Conservation (phyloP, 75 land plant genomes). For the Azolla pinnata region DNA sequence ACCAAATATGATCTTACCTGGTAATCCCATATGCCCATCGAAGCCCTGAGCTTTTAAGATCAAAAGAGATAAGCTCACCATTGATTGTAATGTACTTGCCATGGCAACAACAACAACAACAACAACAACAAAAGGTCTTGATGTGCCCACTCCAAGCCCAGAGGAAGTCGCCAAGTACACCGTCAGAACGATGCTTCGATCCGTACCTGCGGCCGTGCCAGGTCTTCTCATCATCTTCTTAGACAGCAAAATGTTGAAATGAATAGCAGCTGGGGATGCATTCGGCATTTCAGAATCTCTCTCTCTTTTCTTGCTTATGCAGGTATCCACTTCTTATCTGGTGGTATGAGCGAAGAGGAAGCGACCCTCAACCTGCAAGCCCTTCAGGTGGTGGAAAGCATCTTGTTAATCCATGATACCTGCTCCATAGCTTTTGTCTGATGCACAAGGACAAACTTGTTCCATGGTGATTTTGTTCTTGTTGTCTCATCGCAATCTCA, state of each 20-base stretch:
- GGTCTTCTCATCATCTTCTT: no score
- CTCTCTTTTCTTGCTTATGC: slow-evolving; percentile 2
- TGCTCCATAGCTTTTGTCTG: no score
- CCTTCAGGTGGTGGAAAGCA: slow-evolving; percentile 30
- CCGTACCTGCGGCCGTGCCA: slow-evolving; percentile 34
- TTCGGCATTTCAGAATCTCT: neutral
- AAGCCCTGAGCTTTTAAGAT: no score
- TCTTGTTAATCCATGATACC: no score
- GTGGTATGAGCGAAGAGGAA: slow-evolving; percentile 60
- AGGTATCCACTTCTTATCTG: slow-evolving; percentile 37
- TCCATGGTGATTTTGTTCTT: no score
- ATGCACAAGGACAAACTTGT: no score
- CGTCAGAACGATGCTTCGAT: slow-evolving; percentile 23
- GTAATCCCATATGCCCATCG: no score
- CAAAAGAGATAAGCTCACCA: no score
- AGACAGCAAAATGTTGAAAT: no score
- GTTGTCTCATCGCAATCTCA: no score
- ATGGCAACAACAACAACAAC: no score
- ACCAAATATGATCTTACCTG: slow-evolving; percentile 36
- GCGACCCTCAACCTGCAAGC: slow-evolving; percentile 64
- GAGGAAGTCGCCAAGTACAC: slow-evolving; percentile 37
- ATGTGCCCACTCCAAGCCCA: slow-evolving; percentile 31
- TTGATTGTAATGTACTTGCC: no score
- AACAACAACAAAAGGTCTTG: slow-evolving; percentile 27
- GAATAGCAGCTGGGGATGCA: neutral